phyloP scores from a whole-genome alignment of 306 rosid species.

The Arachis stenosperma region DNA sequence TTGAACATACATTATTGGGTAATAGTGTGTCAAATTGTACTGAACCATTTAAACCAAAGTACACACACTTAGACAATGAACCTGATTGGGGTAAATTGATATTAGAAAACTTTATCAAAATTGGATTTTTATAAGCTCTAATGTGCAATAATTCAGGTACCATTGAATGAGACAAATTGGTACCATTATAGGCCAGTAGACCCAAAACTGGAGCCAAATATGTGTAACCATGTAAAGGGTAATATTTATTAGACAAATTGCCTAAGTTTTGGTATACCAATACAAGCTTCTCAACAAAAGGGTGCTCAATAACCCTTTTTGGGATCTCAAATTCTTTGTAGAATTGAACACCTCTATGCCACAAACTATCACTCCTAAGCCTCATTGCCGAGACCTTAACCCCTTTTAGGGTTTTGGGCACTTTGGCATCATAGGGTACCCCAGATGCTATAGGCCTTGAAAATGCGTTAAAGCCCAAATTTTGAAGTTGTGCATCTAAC shows the following conservation, averaged over 20 bases:
- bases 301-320: slow-evolving; percentile 49
- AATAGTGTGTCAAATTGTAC: slow-evolving; percentile 43
- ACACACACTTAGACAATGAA: slow-evolving; percentile 48
- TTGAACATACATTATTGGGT: slow-evolving; percentile 49
- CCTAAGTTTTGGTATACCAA: slow-evolving; percentile 64
- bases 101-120: slow-evolving; percentile 47
- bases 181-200: slow-evolving; percentile 50
- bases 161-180: slow-evolving; percentile 45
- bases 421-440: slow-evolving; percentile 36
- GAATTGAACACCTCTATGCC: slow-evolving; percentile 40
- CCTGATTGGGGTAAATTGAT: slow-evolving; percentile 25
- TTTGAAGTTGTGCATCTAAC: slow-evolving; percentile 52
- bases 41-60: slow-evolving; percentile 55
- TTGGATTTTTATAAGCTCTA: slow-evolving; percentile 41
- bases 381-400: slow-evolving; percentile 48
- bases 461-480: slow-evolving; percentile 51
- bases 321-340: slow-evolving; percentile 67
- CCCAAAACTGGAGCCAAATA: slow-evolving; percentile 65
- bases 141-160: slow-evolving; percentile 52
- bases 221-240: slow-evolving; percentile 57
- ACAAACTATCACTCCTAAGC: slow-evolving; percentile 55
- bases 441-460: slow-evolving; percentile 43
- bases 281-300: slow-evolving; percentile 53
- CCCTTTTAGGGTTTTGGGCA: slow-evolving; percentile 51
- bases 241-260: slow-evolving; percentile 51